Base-by-base conservation (phyloP, 1,139 yeast genomes). In the Taphrina sp. region DNA sequence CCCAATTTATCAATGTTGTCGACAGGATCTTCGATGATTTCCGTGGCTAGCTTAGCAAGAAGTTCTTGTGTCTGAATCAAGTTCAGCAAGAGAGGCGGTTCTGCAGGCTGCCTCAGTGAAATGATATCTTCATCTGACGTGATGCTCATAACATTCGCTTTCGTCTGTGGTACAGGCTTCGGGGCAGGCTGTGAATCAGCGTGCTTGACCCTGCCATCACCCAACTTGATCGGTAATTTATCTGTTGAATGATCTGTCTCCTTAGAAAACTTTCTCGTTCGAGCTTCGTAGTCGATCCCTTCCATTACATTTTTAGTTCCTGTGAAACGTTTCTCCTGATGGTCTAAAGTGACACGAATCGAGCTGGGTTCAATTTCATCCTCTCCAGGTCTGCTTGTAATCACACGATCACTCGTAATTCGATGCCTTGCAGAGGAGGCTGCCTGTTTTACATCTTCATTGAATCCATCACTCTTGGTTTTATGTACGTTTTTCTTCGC, bases 21-120 rank as follows among this genome's bases (percentile, higher is more conserved):
- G 67, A 92, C 97, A 1, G 98, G 96, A 60, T 88, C 89, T 68
- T 90, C 95, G 65, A 82, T 81, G 38, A 92, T 71, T 53, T 77
- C 78, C 31, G 86, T 86, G 0, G 95, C 96, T 52, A 84, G 70
- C 14, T 79, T 83, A 0, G 97, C 96, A 31, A 92, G 79, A 59
- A 84, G 87, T 70, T 89, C 97, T 64, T 89, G 87, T 49, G 86
- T 75, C 60, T 76, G 76, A 16, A 76, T 63, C 33, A 86, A 74
- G 36, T 72, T 57, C 2, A 61, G 37, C 23, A 43, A 56, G 5
- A 58, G 53, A 16, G 22, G 36, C 5, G 49, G 43, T 29, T 23
- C n/a, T n/a, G n/a, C n/a, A n/a, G 17, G 12, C 34, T 4, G 28
- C 24, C 3, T 19, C 28, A 10, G 20, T 28, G 41, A 8, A n/a